phyloP scores from a whole-genome alignment of 2,329 filamentous ascomycete species.

The Emmonsiellopsis sp. region DNA sequence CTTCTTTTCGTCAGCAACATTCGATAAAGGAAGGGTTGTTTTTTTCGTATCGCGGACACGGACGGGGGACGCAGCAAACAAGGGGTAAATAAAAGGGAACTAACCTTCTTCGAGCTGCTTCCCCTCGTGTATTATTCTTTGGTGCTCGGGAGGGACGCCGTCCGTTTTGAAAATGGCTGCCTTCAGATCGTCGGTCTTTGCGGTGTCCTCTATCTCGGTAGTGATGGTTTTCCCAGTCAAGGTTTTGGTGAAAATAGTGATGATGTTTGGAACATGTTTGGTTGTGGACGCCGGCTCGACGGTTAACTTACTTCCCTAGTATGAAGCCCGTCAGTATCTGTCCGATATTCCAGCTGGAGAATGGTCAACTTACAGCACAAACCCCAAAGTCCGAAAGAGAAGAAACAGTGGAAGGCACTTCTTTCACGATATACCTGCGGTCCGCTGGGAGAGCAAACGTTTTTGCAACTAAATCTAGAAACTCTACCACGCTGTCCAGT shows the following conservation, averaged over 20 bases:
- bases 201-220: not conserved
- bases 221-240: constrained; percentile 9
- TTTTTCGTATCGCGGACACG: no score
- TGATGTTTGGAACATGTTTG: not conserved
- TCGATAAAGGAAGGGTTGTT: no score
- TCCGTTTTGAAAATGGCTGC: constrained; percentile 1
- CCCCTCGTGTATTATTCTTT: not conserved
- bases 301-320: not conserved
- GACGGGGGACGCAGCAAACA: no score
- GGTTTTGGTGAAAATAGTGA: constrained; percentile 3
- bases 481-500: not conserved
- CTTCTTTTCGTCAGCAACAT: no score
- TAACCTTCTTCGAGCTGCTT: not conserved
- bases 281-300: not conserved
- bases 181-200: constrained; percentile 4
- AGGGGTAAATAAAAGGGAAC: not conserved
- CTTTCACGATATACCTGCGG: not conserved
- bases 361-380: not conserved
- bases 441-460: not conserved
- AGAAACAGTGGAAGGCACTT: not conserved
- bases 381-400: not conserved
- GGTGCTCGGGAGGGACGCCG: not conserved
- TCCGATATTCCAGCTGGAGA: not conserved
- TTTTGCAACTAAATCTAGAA: not conserved
- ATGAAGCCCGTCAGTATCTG: not conserved